Evolutionary conservation across 768 basidiomycete species (phyloP).

Genomic region (Nidula microcarpa): DNA sequence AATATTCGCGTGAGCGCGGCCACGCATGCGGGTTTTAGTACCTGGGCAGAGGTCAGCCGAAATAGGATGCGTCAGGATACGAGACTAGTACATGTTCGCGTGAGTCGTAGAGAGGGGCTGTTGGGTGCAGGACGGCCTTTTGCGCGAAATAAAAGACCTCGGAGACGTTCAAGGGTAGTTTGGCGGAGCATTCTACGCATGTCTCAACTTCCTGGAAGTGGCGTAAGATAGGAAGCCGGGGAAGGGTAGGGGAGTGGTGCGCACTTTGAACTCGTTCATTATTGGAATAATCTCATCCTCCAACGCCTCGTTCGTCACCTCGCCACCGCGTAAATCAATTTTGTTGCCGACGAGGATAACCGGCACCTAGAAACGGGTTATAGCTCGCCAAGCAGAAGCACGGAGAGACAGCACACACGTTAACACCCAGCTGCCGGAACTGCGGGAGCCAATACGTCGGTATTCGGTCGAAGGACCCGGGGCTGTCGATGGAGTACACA

Average conservation of each 20-base stretch:
- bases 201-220: slow-evolving; percentile 89
- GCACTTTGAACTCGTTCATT: slow-evolving; percentile 98
- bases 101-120: slow-evolving; percentile 95
- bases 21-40: slow-evolving; percentile 88
- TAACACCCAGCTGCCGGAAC: slow-evolving; percentile 92
- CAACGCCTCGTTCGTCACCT: slow-evolving; percentile 90
- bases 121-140: slow-evolving; percentile 95
- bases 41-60: slow-evolving; percentile 37
- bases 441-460: slow-evolving; percentile 98
- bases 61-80: slow-evolving; percentile 1
- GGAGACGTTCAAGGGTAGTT: slow-evolving; percentile 85
- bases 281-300: slow-evolving; percentile 95
- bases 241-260: slow-evolving; percentile 5
- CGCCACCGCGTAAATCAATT: slow-evolving; percentile 91
- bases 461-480: slow-evolving; percentile 94
- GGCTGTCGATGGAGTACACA: slow-evolving; percentile 95
- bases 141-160: slow-evolving; percentile 99
- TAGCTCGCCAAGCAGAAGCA: background rate
- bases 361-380: slow-evolving; percentile 61
- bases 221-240: slow-evolving; percentile 4
- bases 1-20: slow-evolving; percentile 91
- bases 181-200: slow-evolving; percentile 96
- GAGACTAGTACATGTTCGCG: slow-evolving; percentile 74
- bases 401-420: slow-evolving; percentile 49
- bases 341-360: slow-evolving; percentile 98